Percentiles rank a stretch among this genome's conserved stretches.
These are phyloP conservation scores for Sicyos edulis DNA, from an alignment of 306 rosid genomes.

Conservation along the genomic window DNA sequence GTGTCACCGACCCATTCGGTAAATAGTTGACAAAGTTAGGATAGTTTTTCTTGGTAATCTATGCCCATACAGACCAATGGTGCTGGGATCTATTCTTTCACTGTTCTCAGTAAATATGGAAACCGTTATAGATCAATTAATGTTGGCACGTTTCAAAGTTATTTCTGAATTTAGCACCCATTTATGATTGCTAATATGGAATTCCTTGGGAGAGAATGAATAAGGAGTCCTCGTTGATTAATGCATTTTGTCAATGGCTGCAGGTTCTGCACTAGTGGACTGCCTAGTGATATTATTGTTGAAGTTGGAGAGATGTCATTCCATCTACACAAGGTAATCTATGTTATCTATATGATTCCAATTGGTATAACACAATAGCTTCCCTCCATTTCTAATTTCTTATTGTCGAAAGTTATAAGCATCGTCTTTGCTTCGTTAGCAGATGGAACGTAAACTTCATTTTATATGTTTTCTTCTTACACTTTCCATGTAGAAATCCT, in stretches of 20 bases:
- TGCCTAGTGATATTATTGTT: conserved; percentile 85
- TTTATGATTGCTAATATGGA: background rate
- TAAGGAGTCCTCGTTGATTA: conserved; percentile 6
- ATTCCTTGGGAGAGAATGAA: background rate
- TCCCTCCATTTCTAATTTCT: too few species aligned
- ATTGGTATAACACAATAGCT: background rate
- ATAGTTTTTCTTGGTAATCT: background rate
- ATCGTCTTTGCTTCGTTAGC: background rate
- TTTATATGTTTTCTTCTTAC: too few species aligned
- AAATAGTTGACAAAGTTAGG: too few species aligned
- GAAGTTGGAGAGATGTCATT: conserved; percentile 96
- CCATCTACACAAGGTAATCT: conserved; percentile 89
- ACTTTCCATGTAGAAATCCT: too few species aligned
- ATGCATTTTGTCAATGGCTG: conserved; percentile 10
- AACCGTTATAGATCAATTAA: background rate
- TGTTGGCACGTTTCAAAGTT: background rate
- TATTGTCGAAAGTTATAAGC: background rate
- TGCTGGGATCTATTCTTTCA: conserved; percentile 6
- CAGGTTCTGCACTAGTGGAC: conserved; percentile 98
- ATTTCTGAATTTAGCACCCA: background rate
- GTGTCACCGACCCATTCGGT: too few species aligned
- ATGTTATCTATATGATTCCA: background rate
- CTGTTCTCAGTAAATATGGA: background rate
- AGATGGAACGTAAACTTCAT: background rate
- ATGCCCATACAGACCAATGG: background rate